These are phyloP conservation scores for Wickerhamiella lipophila DNA, from an alignment of 805 yeast species.

Conservation along the genomic window DNA sequence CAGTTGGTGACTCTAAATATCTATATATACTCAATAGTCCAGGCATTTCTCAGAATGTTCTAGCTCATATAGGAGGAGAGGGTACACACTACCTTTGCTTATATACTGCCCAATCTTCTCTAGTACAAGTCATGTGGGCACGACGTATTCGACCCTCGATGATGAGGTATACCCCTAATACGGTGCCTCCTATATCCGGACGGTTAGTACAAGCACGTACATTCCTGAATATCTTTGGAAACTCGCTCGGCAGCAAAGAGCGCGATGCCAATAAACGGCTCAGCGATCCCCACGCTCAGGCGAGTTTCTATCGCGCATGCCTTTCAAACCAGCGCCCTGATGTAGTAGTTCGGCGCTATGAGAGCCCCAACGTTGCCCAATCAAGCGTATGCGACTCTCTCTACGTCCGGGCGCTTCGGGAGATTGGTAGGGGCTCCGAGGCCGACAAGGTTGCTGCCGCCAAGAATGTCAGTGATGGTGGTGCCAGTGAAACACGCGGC, in stretches of 20 bases:
- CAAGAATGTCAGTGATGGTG: slow-evolving; percentile 18
- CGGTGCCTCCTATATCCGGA: not conserved
- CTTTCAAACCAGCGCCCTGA: slow-evolving; percentile 84
- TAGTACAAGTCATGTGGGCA: not conserved
- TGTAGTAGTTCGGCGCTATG: slow-evolving; percentile 85
- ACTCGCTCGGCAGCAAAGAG: slow-evolving; percentile 52
- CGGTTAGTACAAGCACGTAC: not conserved
- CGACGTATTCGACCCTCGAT: slow-evolving; percentile 1
- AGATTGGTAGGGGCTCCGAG: slow-evolving; percentile 63
- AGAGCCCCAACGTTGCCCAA: slow-evolving; percentile 83
- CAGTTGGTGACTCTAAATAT: no score
- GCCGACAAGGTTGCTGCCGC: slow-evolving; percentile 25
- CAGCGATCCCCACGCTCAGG: slow-evolving; percentile 59
- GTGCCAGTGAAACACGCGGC: slow-evolving; percentile 17
- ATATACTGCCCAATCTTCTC: not conserved
- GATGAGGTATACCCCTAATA: not conserved
- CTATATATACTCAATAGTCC: no score
- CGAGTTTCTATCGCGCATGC: slow-evolving; percentile 65
- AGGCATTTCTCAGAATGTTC: not conserved
- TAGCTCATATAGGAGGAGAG: not conserved
- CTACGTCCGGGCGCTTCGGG: slow-evolving; percentile 69
- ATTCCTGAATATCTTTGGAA: slow-evolving; percentile 2
- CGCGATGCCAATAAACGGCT: slow-evolving; percentile 74
- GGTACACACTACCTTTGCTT: no score
- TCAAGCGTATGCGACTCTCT: slow-evolving; percentile 65